phyloP scores from a whole-genome alignment of 768 basidiomycete genomes.

The Russula lepida region DNA sequence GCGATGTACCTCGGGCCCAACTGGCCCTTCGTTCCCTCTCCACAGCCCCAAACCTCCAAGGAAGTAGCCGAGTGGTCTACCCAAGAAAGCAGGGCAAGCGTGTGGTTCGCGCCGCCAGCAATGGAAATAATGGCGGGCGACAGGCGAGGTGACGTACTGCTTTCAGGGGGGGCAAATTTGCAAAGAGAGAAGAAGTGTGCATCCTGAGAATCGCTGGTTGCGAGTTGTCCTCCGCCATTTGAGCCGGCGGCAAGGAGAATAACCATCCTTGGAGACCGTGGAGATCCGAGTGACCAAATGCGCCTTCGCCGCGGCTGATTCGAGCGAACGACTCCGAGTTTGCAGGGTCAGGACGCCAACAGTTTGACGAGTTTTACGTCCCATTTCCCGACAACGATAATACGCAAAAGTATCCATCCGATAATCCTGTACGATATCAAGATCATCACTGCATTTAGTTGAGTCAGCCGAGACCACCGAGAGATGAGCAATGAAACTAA shows the following conservation, averaged over 20 bases:
- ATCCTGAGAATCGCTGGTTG: slow-evolving; percentile 33
- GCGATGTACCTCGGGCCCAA: slow-evolving; percentile 43
- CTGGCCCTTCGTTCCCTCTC: slow-evolving; percentile 64
- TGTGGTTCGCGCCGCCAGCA: slow-evolving; percentile 72
- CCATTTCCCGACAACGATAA: neutral
- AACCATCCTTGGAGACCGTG: too few species aligned
- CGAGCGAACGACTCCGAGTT: too few species aligned
- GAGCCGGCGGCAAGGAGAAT: slow-evolving; percentile 38
- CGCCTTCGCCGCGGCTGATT: too few species aligned
- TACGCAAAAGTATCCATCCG: neutral
- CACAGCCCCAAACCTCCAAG: slow-evolving; percentile 61
- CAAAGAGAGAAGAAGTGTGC: slow-evolving; percentile 34
- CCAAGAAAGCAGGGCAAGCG: slow-evolving; percentile 52
- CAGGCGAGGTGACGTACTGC: slow-evolving; percentile 21
- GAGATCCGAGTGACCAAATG: too few species aligned
- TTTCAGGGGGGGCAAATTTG: slow-evolving; percentile 25
- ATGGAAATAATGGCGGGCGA: slow-evolving; percentile 43
- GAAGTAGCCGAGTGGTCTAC: slow-evolving; percentile 5
- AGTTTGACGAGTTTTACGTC: neutral
- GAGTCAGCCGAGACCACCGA: neutral
- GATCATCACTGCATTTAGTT: neutral
- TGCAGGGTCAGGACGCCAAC: neutral
- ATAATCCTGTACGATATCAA: neutral
- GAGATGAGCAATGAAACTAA: neutral
- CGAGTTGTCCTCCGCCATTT: slow-evolving; percentile 43